Evolutionary conservation across 1,284 basidiomycete genomes (phyloP).

Genomic region (Inonotus obliquus): DNA sequence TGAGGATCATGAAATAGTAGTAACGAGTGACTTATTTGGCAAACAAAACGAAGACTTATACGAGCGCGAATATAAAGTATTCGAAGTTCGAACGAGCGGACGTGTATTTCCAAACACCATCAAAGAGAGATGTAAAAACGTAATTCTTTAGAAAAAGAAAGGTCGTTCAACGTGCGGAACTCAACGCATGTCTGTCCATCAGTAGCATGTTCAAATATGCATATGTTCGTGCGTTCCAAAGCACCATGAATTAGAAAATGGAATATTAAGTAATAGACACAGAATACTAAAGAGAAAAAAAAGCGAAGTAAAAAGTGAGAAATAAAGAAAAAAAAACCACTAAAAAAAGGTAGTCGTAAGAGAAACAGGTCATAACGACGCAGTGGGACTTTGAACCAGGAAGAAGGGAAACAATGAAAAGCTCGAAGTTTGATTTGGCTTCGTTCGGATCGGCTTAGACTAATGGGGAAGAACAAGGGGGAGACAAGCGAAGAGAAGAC

Average conservation of each 20-base stretch:
- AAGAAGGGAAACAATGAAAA: not conserved
- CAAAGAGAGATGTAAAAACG: not conserved
- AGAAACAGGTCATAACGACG: too few relatives aligned
- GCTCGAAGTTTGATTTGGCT: not conserved
- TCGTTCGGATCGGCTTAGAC: not conserved
- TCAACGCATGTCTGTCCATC: not conserved
- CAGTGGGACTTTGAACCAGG: not conserved
- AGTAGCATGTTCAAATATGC: not conserved
- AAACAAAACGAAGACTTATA: too few relatives aligned
- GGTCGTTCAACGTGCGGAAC: not conserved
- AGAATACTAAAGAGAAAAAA: not conserved
- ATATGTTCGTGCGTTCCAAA: not conserved
- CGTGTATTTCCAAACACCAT: not conserved
- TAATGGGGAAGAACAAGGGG: not conserved
- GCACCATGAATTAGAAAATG: not conserved
- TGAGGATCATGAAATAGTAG: too few relatives aligned
- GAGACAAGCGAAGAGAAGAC: not conserved
- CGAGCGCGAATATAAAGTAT: too few relatives aligned
- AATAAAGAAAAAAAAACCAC: not conserved
- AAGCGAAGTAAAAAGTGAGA: not conserved
- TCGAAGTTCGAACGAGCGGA: not conserved
- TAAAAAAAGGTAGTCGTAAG: not conserved
- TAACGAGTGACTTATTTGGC: too few relatives aligned
- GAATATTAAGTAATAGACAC: not conserved
- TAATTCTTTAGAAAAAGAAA: not conserved